Evolutionary conservation across 202 grass and related monocot species (phyloP), one percentile per base, ranked within the genome.

Genomic region (Saccharum hybrid): DNA sequence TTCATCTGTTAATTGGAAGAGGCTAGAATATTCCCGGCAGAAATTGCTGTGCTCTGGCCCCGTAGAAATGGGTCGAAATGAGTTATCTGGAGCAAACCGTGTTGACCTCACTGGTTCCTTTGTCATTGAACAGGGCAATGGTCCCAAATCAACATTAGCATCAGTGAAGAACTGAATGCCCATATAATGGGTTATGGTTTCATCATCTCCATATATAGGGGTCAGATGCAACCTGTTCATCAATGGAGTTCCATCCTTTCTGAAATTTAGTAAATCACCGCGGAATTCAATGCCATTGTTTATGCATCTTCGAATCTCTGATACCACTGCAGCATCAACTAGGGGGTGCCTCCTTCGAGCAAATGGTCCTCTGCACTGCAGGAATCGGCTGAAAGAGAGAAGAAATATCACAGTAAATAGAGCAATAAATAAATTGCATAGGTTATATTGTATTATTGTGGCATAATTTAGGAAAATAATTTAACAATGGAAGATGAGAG

Each of bases 341-440:
- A 97, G 79, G 1, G 91, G 91, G 72, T 97, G 94, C 51, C 91
- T 89, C 76, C 94, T 88, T 68, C 91, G 89, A 79, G 94, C 94
- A 82, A 94, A 97, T 31, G 94, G 94, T 4, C 94, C 94, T 90
- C 94, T 89, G 63, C 91, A 94, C 78, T 97, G 94, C 72, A 97
- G 85, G 79, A 97, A 97, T 23, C 94, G 91, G 45, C 94, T 97
- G 94, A 84, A 94, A 94, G 61, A 80, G n/a, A 71, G 21, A 52
- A 43, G 5, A 80, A 86, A 34, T 75, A 43, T 8, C 49, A 63
- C 31, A 76, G 42, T 76, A 71, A 74, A 19, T 62, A 52, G 8
- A 80, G 42, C 1, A 49, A 66, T 10, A 66, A 78, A 73, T 37
- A 61, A 65, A 62, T 37, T 26, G 30, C 28, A 31, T 5, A 62